Evolutionary conservation across 306 rosid genomes (phyloP), one percentile per base, ranked within the genome.

Genomic region (Cucurbita ficifolia): DNA sequence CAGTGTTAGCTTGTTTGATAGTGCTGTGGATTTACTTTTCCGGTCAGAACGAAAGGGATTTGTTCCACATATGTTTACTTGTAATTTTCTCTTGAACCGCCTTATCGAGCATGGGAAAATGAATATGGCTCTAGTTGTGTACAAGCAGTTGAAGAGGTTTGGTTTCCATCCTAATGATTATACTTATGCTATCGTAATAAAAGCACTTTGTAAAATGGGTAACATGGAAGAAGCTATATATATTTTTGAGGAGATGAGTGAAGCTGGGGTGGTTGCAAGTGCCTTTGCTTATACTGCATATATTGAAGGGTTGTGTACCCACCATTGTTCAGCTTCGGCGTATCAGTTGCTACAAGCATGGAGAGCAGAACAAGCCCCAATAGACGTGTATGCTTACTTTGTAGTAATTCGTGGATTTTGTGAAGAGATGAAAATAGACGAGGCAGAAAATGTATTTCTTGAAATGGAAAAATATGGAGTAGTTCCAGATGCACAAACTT

Each of bases 231-330:
- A 80, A 42, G 93, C 85, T 4, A 36, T 48, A 51, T 6, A 55
- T 45, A 82, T 87, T 77, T 79, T 93, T 56, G 76, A 78, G 53
- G 96, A 90, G 81, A 90, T 93, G 96, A 82, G 84, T 74, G 70
- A 75, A 74, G 82, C 82, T n/a, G 86, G 92, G 63, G 74, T 90
- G 42, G 62, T 58, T 38, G 83, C 88, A 10, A 29, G 52, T 62
- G 78, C 88, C 8, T 88, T 81, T 79, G 90, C 93, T 57, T 83
- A 77, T 70, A 53, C 84, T 16, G 64, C 86, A 19, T 87, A 74
- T 74, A 84, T 93, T 73, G 88, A 87, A 80, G 98, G 96, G 73
- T 77, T 93, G 58, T 93, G 98, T 67, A 80, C 65, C 76, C 81
- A 76, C 75, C 70, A 50, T 39, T 56, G 60, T 60, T 72, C 98